These are phyloP conservation scores for Curvularia spicifera DNA, from an alignment of 2,329 filamentous ascomycete species.

Conservation along the genomic window DNA sequence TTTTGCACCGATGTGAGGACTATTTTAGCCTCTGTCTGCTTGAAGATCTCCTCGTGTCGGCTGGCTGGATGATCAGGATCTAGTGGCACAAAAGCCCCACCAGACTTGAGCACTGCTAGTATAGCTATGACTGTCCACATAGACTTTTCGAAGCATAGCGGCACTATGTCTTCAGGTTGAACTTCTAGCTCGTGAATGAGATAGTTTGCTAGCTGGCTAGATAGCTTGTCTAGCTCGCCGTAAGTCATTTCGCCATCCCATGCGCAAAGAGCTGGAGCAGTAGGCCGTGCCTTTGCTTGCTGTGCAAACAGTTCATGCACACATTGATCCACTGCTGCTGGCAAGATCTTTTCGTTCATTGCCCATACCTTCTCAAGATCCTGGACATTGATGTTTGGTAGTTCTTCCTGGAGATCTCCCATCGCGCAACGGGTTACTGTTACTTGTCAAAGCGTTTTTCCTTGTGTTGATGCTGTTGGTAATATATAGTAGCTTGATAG, in stretches of 20 bases:
- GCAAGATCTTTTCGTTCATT: background rate
- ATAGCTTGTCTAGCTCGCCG: background rate
- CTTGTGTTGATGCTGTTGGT: too few species aligned
- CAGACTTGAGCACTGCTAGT: slow-evolving; percentile 52
- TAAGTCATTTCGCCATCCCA: slow-evolving; percentile 16
- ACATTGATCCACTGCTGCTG: slow-evolving; percentile 4
- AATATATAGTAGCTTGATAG: too few species aligned
- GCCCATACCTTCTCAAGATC: background rate
- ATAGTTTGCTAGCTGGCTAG: slow-evolving; percentile 10
- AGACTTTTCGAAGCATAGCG: slow-evolving; percentile 35
- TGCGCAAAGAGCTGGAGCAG: slow-evolving; percentile 27
- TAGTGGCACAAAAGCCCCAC: slow-evolving; percentile 50
- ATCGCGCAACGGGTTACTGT: too few species aligned
- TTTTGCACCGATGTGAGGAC: background rate
- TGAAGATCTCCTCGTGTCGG: slow-evolving; percentile 42
- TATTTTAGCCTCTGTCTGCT: slow-evolving; percentile 17
- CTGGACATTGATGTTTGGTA: too few species aligned
- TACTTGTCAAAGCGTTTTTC: too few species aligned
- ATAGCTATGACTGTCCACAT: slow-evolving; percentile 43
- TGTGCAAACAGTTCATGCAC: slow-evolving; percentile 24
- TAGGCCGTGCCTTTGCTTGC: slow-evolving; percentile 12
- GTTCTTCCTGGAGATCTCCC: too few species aligned
- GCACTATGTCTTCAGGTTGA: slow-evolving; percentile 19
- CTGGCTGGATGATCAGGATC: slow-evolving; percentile 37
- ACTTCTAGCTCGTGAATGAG: slow-evolving; percentile 15